Evolutionary conservation across 176 grass and related monocot genomes (phyloP), one percentile per base, ranked within the genome.

Genomic region (Bromus sterilis): DNA sequence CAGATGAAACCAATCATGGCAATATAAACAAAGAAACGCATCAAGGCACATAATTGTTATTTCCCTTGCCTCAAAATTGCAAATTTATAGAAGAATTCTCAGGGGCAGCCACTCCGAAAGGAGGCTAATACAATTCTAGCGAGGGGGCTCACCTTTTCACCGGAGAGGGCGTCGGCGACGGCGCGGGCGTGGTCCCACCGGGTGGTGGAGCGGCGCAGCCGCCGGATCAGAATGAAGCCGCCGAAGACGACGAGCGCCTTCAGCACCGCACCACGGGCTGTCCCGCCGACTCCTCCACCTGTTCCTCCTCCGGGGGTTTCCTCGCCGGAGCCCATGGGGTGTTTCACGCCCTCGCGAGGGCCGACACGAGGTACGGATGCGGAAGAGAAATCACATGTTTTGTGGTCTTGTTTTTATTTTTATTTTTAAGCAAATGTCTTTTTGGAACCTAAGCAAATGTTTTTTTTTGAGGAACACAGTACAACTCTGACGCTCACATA

Each of bases 181-280:
- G 87, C 80, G 41, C 85, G 91, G 66, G 93, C 85, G 66, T 99
- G 96, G 76, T 99, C 96, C 96, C 96, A 95, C 11, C 93, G 86
- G 79, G 96, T 95, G 63, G 96, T 95, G 76, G 96, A 95, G 71
- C 94, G 94, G 63, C 96, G 83, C 61, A 95, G 85, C 77, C 93
- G 83, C 82, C 92, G 94, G 56, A 95, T 80, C 48, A 95, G 83
- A 42, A 93, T 74, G 32, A 89, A 85, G 34, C 96, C 96, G 16
- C 96, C 96, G 64, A 93, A 85, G 34, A 93, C 84, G 56, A 95
- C 76, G 46, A 99, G 87, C 56, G 96, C 93, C 85, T 95, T 95
- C 42, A 99, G 87, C 51, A 91, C 91, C 18, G 87, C 59, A 6
- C 96, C 93, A 23, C 93, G 85, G 15, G 89, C 88, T 49, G 66